phyloP scores from a whole-genome alignment of 495 filamentous ascomycete genomes.

The Entonaema liquescens region DNA sequence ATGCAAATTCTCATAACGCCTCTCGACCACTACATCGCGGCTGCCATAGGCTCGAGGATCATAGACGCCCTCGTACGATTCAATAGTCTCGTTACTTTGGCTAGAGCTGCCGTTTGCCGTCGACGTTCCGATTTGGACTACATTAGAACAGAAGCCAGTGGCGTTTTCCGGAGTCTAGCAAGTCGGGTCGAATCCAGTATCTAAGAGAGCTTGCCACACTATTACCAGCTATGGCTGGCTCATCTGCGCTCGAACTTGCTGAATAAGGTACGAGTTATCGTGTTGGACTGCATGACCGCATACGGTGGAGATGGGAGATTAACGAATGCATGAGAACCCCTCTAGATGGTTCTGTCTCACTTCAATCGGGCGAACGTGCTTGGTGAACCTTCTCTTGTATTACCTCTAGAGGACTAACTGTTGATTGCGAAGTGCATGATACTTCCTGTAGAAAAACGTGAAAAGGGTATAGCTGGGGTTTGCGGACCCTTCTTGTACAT shows the following conservation, averaged over 20 bases:
- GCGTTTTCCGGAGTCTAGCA: conserved; percentile 41
- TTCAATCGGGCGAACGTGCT: conserved; percentile 42
- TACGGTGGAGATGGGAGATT: conserved; percentile 46
- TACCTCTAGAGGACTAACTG: conserved; percentile 37
- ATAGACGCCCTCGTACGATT: conserved; percentile 40
- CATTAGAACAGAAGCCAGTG: conserved; percentile 42
- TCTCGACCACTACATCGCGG: conserved; percentile 30
- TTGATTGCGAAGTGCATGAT: conserved; percentile 43
- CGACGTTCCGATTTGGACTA: conserved; percentile 42
- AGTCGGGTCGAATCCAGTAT: conserved; percentile 40
- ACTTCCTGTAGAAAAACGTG: conserved; percentile 41
- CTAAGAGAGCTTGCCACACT: conserved; percentile 37
- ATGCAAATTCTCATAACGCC: conserved; percentile 37
- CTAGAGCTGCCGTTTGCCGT: conserved; percentile 45
- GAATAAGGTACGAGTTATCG: conserved; percentile 41
- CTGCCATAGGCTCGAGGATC: conserved; percentile 20
- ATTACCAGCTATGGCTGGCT: conserved; percentile 39
- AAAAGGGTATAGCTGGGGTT: conserved; percentile 40
- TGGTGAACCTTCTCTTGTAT: conserved; percentile 40
- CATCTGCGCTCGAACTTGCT: conserved; percentile 37
- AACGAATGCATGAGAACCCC: conserved; percentile 42
- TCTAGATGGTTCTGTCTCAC: conserved; percentile 44
- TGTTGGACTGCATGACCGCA: conserved; percentile 43
- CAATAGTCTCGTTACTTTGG: conserved; percentile 37
- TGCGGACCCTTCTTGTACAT: conserved; percentile 42